Conservation (phyloP, 345 rosid species). For the Garcia nutans region DNA sequence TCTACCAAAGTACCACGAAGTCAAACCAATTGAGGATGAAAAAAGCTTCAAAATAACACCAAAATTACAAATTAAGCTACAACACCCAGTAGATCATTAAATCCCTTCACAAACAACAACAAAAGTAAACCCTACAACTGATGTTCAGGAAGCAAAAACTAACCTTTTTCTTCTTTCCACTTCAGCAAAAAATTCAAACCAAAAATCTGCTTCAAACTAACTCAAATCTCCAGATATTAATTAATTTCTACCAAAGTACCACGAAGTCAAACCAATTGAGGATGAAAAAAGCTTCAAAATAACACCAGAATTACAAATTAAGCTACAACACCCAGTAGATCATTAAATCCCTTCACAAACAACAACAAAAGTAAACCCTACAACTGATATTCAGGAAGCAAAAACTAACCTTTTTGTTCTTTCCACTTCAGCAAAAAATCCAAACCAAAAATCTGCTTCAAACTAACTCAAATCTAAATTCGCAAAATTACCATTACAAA, state of each 20-base stretch:
- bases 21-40: too few species aligned
- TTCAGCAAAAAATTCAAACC: too few species aligned
- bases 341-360: slow-evolving; percentile 1
- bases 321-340: slow-evolving; percentile 8
- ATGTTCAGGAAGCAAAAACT: too few species aligned
- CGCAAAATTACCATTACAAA: slow-evolving; percentile 7
- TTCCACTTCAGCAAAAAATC: slow-evolving; percentile 8
- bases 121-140: too few species aligned
- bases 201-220: too few species aligned
- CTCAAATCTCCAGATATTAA: too few species aligned
- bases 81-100: too few species aligned
- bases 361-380: slow-evolving; percentile 17
- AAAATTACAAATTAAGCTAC: too few species aligned
- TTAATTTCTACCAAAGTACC: neutral
- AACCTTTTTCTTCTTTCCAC: too few species aligned
- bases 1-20: too few species aligned
- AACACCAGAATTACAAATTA: slow-evolving; percentile 9
- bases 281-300: slow-evolving; percentile 5
- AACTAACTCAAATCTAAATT: slow-evolving; percentile 9
- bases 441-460: slow-evolving; percentile 1
- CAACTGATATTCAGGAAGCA: neutral
- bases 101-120: too few species aligned
- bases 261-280: slow-evolving; percentile 2
- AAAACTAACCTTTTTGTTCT: neutral
- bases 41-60: too few species aligned